These are phyloP conservation scores for Silene coronaria DNA, from an alignment of 179 eudicot species.

Conservation along the genomic window DNA sequence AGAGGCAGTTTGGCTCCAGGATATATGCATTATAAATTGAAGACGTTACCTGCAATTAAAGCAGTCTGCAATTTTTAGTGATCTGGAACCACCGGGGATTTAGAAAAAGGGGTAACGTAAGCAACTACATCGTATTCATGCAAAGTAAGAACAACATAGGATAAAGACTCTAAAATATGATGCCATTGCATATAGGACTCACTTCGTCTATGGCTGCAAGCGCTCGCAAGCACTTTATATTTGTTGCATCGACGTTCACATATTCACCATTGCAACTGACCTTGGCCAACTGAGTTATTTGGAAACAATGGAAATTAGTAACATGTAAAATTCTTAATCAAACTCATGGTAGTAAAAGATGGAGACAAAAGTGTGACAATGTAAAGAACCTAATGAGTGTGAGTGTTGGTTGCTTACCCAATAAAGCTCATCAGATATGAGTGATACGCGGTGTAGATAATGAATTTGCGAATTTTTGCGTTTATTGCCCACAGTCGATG, in stretches of 20 bases:
- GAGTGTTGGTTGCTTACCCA: background rate
- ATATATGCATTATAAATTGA: background rate
- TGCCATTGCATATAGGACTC: background rate
- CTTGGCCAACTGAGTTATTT: constrained; percentile 5
- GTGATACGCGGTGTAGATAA: constrained; percentile 7
- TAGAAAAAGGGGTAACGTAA: background rate
- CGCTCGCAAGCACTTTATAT: background rate
- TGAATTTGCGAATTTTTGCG: background rate
- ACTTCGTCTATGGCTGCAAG: constrained; percentile 5
- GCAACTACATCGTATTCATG: background rate
- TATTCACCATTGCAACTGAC: constrained; percentile 15
- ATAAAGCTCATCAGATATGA: constrained; percentile 18
- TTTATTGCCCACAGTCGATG: background rate
- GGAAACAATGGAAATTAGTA: background rate
- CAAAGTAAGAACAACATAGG: background rate
- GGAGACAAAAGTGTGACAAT: background rate
- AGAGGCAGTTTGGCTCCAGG: background rate
- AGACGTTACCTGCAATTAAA: background rate
- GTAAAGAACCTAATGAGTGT: background rate
- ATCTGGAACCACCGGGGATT: background rate
- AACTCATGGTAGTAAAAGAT: background rate
- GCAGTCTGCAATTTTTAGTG: background rate
- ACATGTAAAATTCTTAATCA: background rate
- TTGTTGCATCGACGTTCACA: background rate
- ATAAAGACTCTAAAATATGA: background rate